Evolutionary conservation across 495 filamentous ascomycete species (phyloP).

Genomic region (Aspergillus coremiiformis): DNA sequence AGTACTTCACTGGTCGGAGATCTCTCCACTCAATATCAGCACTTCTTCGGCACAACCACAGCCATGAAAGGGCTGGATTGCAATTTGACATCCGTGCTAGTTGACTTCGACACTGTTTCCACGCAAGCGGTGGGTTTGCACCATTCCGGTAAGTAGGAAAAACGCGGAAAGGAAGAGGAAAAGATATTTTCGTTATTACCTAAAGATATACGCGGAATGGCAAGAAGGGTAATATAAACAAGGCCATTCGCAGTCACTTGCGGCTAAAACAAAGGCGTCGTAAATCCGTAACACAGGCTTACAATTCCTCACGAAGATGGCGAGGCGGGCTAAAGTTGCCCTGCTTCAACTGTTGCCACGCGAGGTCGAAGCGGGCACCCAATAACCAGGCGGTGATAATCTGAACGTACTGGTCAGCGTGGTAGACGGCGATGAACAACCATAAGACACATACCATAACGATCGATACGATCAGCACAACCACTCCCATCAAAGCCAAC

Average conservation of each 20-base stretch:
- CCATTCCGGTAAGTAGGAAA: background rate
- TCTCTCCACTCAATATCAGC: slow-evolving; percentile 47
- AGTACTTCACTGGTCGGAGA: slow-evolving; percentile 40
- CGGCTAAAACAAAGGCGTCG: slow-evolving; percentile 27
- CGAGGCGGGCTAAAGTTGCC: slow-evolving; percentile 38
- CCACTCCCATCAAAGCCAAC: slow-evolving; percentile 50
- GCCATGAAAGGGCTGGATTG: slow-evolving; percentile 77
- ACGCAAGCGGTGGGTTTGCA: background rate
- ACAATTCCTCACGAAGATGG: slow-evolving; percentile 29
- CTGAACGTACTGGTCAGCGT: slow-evolving; percentile 37
- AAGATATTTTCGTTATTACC: slow-evolving; percentile 26
- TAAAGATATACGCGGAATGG: slow-evolving; percentile 13
- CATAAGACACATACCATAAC: slow-evolving; percentile 52
- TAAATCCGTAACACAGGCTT: slow-evolving; percentile 25
- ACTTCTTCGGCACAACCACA: slow-evolving; percentile 90
- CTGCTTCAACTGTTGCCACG: slow-evolving; percentile 44
- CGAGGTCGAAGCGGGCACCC: slow-evolving; percentile 63
- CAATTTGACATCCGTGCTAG: slow-evolving; percentile 99
- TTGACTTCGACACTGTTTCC: background rate
- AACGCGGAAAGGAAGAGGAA: background rate
- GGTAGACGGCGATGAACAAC: background rate
- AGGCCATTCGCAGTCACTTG: slow-evolving; percentile 7
- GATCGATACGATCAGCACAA: slow-evolving; percentile 51
- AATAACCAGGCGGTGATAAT: slow-evolving; percentile 58
- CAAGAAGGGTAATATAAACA: slow-evolving; percentile 23